phyloP scores from a whole-genome alignment of 768 basidiomycete species.

The Boletus vinaceobasis region DNA sequence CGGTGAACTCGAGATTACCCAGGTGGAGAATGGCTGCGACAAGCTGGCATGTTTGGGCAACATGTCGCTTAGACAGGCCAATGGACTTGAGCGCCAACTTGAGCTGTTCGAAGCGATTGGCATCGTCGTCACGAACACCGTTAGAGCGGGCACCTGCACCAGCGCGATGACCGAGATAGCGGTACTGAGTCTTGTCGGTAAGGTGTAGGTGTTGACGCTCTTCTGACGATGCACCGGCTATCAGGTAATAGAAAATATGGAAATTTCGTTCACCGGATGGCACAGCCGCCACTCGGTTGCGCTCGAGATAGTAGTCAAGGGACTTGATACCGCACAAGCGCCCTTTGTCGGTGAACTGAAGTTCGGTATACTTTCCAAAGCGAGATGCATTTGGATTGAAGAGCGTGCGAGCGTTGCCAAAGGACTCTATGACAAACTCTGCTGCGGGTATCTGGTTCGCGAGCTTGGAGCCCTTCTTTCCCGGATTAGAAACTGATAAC shows the following conservation, averaged over 20 bases:
- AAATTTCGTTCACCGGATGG: constrained; percentile 95
- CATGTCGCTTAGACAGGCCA: constrained; percentile 90
- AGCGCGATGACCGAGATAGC: constrained; percentile 78
- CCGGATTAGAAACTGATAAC: constrained; percentile 79
- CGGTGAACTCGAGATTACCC: constrained; percentile 89
- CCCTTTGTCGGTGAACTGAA: constrained; percentile 93
- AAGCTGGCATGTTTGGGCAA: constrained; percentile 94
- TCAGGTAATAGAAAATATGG: constrained; percentile 96
- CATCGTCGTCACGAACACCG: constrained; percentile 71
- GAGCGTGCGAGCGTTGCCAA: constrained; percentile 88
- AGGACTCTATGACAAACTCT: constrained; percentile 93
- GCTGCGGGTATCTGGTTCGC: constrained; percentile 83
- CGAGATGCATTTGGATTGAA: constrained; percentile 95
- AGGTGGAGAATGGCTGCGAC: constrained; percentile 94
- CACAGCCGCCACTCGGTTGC: constrained; percentile 81
- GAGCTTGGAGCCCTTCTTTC: constrained; percentile 94
- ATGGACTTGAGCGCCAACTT: constrained; percentile 92
- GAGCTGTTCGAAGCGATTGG: constrained; percentile 86
- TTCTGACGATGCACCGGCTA: constrained; percentile 84
- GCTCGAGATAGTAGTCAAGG: constrained; percentile 93
- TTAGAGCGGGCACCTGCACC: constrained; percentile 40
- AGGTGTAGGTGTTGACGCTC: constrained; percentile 88
- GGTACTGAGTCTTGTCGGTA: constrained; percentile 73
- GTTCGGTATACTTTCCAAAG: constrained; percentile 96
- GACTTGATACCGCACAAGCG: constrained; percentile 88